These are phyloP conservation scores for Colletotrichum brevisporum DNA, from an alignment of 2,329 filamentous ascomycete genomes.

Conservation along the genomic window DNA sequence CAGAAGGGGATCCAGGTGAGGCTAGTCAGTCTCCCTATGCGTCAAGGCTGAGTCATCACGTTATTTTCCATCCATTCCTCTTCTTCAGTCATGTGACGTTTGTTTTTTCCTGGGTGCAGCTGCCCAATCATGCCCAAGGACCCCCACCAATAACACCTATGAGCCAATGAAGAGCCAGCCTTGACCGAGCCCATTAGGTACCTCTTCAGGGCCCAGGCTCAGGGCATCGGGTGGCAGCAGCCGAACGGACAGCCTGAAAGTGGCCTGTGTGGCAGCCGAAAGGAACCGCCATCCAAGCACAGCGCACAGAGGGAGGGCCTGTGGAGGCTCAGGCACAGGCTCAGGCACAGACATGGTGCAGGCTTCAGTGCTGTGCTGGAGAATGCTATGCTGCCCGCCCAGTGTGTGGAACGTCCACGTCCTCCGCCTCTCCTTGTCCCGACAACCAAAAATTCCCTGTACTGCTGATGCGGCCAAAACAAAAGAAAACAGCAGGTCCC, in stretches of 20 bases:
- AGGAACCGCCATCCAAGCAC: slow-evolving; percentile 14
- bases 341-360: too few relatives aligned
- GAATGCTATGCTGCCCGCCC: too few relatives aligned
- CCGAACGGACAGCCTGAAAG: too few relatives aligned
- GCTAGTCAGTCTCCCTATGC: too few relatives aligned
- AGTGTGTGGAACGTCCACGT: not conserved
- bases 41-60: too few relatives aligned
- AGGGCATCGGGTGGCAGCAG: too few relatives aligned
- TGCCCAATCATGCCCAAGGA: slow-evolving; percentile 33
- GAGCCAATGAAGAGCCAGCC: not conserved
- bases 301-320: not conserved
- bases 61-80: too few relatives aligned
- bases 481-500: slow-evolving; percentile 27
- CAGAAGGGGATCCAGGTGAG: too few relatives aligned
- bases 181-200: not conserved
- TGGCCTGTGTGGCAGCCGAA: slow-evolving; percentile 1
- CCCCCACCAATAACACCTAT: not conserved
- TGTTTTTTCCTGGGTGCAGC: slow-evolving; percentile 1
- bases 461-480: slow-evolving; percentile 18
- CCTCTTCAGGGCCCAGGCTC: too few relatives aligned
- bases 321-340: not conserved
- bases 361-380: too few relatives aligned
- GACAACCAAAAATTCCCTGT: slow-evolving; percentile 40
- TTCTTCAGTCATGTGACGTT: not conserved
- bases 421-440: slow-evolving; percentile 30